Conservation (phyloP, 805 yeast genomes). For the Kodamaea restingae region DNA sequence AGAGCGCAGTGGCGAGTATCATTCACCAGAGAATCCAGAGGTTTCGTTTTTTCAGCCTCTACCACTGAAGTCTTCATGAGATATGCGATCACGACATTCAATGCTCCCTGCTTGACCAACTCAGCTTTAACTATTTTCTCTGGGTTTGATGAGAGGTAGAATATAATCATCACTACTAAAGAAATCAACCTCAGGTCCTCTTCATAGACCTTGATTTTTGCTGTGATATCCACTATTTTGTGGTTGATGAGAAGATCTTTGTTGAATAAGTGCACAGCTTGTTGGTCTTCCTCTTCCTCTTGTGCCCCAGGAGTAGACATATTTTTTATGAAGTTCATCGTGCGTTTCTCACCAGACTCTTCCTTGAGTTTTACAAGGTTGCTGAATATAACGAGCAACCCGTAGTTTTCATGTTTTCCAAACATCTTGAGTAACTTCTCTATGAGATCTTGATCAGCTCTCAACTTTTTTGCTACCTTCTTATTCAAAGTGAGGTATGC, state of each 20-base stretch:
- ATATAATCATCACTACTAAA: slow-evolving; percentile 31
- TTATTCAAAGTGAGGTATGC: slow-evolving; percentile 44
- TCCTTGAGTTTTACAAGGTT: slow-evolving; percentile 36
- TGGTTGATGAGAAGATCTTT: slow-evolving; percentile 23
- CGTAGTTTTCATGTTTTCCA: slow-evolving; percentile 23
- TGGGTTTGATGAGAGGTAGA: slow-evolving; percentile 30
- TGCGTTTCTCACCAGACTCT: slow-evolving; percentile 25
- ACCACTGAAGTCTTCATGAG: slow-evolving; percentile 29
- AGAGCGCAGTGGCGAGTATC: slow-evolving; percentile 32
- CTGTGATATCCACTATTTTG: slow-evolving; percentile 16
- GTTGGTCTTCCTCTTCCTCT: slow-evolving; percentile 17
- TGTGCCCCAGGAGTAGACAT: slow-evolving; percentile 30
- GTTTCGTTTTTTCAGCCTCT: slow-evolving; percentile 18
- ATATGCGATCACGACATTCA: slow-evolving; percentile 36
- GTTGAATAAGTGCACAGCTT: slow-evolving; percentile 30
- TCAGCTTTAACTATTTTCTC: slow-evolving; percentile 24
- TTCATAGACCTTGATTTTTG: slow-evolving; percentile 17
- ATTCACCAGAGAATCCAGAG: slow-evolving; percentile 16
- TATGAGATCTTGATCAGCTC: slow-evolving; percentile 32
- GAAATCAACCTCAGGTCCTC: slow-evolving; percentile 12
- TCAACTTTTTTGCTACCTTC: slow-evolving; percentile 26
- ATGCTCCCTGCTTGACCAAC: slow-evolving; percentile 45
- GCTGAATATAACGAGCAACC: slow-evolving; percentile 37
- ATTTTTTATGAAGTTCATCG: slow-evolving; percentile 34
- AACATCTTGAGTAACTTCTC: slow-evolving; percentile 15